phyloP scores from a whole-genome alignment of 768 basidiomycete genomes.

The Lepiota venenata region DNA sequence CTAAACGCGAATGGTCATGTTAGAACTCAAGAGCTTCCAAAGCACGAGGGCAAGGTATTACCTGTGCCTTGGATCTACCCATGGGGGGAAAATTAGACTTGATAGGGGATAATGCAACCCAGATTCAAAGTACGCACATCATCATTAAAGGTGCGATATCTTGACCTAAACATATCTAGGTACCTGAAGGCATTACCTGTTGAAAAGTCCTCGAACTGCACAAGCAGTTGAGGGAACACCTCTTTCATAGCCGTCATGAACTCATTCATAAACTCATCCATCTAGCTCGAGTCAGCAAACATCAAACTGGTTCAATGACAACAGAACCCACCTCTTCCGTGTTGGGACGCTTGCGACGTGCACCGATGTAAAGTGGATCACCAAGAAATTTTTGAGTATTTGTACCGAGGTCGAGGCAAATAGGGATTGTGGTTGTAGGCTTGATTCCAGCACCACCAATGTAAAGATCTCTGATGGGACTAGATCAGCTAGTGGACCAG shows the following conservation, averaged over 20 bases:
- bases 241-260: constrained; percentile 69
- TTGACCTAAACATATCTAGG: constrained; percentile 56
- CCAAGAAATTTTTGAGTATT: constrained; percentile 63
- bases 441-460: constrained; percentile 68
- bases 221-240: constrained; percentile 61
- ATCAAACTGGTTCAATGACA: neutral
- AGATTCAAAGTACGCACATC: constrained; percentile 45
- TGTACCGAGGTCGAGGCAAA: constrained; percentile 74
- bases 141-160: constrained; percentile 67
- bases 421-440: constrained; percentile 54
- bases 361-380: constrained; percentile 76
- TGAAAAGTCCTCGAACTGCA: constrained; percentile 80
- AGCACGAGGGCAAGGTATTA: constrained; percentile 14
- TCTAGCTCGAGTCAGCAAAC: constrained; percentile 29
- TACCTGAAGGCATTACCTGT: constrained; percentile 78
- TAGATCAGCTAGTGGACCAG: neutral
- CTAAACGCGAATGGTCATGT: constrained; percentile 24
- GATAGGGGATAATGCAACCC: neutral
- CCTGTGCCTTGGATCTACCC: constrained; percentile 65
- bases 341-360: constrained; percentile 50
- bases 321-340: constrained; percentile 34
- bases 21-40: neutral
- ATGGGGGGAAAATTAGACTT: constrained; percentile 9
- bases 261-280: constrained; percentile 72
- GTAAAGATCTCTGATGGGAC: constrained; percentile 52